Evolutionary conservation across 2,329 filamentous ascomycete genomes (phyloP).

Genomic region (Mariannaea sp.): DNA sequence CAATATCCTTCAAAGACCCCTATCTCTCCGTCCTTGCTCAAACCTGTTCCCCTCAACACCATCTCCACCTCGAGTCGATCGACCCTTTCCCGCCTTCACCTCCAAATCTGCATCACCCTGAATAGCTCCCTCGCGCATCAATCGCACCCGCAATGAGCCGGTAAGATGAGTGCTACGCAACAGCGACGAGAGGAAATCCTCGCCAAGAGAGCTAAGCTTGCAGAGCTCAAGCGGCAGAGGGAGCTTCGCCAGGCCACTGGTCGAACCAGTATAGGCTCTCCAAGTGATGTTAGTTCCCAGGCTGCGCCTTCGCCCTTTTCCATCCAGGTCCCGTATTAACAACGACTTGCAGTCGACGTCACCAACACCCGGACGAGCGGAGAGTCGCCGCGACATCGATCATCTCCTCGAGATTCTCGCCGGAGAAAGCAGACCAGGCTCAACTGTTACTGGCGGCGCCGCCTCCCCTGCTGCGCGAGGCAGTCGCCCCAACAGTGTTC

Average conservation of each 20-base stretch:
- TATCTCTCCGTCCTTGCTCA: not conserved
- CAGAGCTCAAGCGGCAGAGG: constrained; percentile 91
- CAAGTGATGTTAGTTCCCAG: constrained; percentile 68
- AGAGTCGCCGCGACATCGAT: constrained; percentile 78
- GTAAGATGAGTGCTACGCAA: constrained; percentile 59
- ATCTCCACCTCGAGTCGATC: not conserved
- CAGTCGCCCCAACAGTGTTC: constrained; percentile 83
- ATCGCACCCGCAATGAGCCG: constrained; percentile 54
- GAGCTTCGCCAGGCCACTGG: constrained; percentile 77
- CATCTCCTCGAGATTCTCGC: constrained; percentile 83
- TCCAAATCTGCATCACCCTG: constrained; percentile 13
- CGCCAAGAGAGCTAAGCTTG: constrained; percentile 95
- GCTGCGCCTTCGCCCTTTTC: constrained; percentile 22
- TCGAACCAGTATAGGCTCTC: constrained; percentile 70
- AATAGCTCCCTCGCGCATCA: constrained; percentile 31
- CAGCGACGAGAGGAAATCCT: constrained; percentile 94
- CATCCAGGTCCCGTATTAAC: constrained; percentile 21
- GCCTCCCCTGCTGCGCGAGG: constrained; percentile 70
- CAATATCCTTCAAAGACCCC: not conserved
- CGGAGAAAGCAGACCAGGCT: constrained; percentile 74
- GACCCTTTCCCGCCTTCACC: constrained; percentile 1
- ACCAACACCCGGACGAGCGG: constrained; percentile 71
- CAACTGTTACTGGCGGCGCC: constrained; percentile 65
- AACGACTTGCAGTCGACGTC: constrained; percentile 55
- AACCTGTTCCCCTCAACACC: not conserved